Base-by-base conservation (phyloP, 2,329 filamentous ascomycete species). In the Microdochium trichocladiopsis region DNA sequence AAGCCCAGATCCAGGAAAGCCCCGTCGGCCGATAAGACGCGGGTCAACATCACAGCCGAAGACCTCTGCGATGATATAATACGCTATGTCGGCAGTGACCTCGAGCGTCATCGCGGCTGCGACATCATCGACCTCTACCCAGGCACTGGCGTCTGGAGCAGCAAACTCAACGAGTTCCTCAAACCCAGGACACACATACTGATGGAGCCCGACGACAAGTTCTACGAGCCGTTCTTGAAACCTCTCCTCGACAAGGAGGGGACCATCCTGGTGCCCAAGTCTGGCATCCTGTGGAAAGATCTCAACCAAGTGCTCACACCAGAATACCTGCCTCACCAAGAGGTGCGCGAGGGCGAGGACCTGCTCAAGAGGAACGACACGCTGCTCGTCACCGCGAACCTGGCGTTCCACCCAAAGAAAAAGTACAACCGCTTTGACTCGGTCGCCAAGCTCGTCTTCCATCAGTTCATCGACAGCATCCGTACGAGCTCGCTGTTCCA, bases 121-220 rank as follows among this genome's bases (percentile, higher is more conserved):
- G 91, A 95, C 61, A 78, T 97, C 47, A 74, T 99, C 60, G 93
- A 97, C 64, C 73, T 96, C 52, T 90, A 92, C 66, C 93, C 93
- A 0, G 91, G 91, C 14, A 72, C 73, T 1, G 90, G 91, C 9
- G 51, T 95, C 2, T 94, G 87, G 82, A 95, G 92, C 31, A 74
- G 75, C 25, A 88, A 86, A 61, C 73, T 97, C 1, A 84, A 96
- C 64, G 76, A 89, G 0, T 72, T 79, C 47, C 74, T 99, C 8
- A 72, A 90, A 61, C 93, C 93, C 4, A 84, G 90, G 53, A 84
- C 82, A 4, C 94, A 99, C 71, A 72, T 96, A 47, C 75, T 99
- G 43, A 77, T 96, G 68, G 92, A 97, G 62, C 83, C 85, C 2
- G 80, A 88, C 31, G 66, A 69, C 2, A 68, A 74, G 0, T 61